Evolutionary conservation across 2,329 filamentous ascomycete genomes (phyloP).

Genomic region (Sporothrix dimorphospora): DNA sequence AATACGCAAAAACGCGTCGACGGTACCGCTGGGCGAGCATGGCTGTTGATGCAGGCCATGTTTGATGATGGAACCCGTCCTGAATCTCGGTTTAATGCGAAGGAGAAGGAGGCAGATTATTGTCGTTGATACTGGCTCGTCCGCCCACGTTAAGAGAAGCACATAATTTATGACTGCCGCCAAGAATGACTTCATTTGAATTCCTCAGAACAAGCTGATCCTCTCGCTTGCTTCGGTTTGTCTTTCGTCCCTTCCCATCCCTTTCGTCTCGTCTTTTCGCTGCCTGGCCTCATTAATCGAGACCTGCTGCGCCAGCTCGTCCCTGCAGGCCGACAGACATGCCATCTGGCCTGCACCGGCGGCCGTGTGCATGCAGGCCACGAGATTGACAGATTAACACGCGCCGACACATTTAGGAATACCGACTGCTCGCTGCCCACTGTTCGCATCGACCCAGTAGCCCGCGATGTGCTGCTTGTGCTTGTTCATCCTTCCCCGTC

Average conservation of each 20-base stretch:
- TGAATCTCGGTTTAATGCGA: conserved; percentile 2
- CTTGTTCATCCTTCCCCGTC: neutral
- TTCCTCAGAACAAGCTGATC: neutral
- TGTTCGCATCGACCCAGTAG: conserved; percentile 5
- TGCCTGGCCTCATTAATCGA: neutral
- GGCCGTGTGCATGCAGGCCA: conserved; percentile 17
- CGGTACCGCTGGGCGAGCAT: neutral
- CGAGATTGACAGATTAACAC: neutral
- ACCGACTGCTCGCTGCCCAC: neutral
- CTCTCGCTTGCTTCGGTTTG: neutral
- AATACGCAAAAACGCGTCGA: neutral
- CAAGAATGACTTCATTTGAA: conserved; percentile 7
- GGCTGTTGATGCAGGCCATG: conserved; percentile 4
- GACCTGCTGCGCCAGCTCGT: neutral
- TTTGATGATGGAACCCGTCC: conserved; percentile 18
- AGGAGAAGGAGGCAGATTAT: neutral
- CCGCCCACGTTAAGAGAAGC: too few relatives aligned
- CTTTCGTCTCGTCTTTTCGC: neutral
- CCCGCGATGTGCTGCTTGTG: conserved; percentile 1
- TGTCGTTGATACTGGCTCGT: too few relatives aligned
- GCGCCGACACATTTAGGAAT: neutral
- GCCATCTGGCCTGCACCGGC: neutral
- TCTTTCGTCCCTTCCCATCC: neutral
- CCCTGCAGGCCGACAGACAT: neutral
- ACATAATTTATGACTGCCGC: neutral